Base-by-base conservation (phyloP, 2,329 filamentous ascomycete genomes). In the Pseudofabraea citricarpa region DNA sequence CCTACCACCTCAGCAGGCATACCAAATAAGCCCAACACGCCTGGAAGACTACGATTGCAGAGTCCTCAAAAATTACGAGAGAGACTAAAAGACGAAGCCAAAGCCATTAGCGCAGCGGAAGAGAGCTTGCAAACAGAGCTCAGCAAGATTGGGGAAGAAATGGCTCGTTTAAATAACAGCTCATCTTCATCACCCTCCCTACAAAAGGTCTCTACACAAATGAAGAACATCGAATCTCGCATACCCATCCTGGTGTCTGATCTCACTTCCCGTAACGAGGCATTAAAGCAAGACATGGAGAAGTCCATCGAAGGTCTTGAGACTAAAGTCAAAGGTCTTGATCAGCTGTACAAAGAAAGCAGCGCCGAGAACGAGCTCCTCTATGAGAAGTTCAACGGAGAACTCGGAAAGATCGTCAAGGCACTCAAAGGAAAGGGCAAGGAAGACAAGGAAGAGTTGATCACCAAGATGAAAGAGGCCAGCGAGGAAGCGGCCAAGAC, bases 341-440 rank as follows among this genome's bases (percentile, higher is more conserved):
- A 96, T 61, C 87, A 94, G 65, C 70, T 95, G 40, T 95, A 94
- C 68, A 86, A 88, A 52, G 89, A 95, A 59, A 79, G 83, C 13
- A 89, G 83, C 55, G 87, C 88, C 0, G 91, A 97, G 70, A 97
- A 96, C 56, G 90, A 96, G 66, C 78, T 91, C 22, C 72, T 97
- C 43, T 96, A 96, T 64, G 86, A 91, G 53, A 84, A 83, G 48
- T 95, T 96, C 71, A 95, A 96, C 57, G 79, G 81, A n/a, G 91
- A 96, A 66, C 69, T 97, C 37, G 85, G 80, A 55, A 89, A 86
- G 69, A 87, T 96, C 47, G 74, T 90, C 33, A 85, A 81, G 62
- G 87, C 84, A 31, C 74, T 93, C 37, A 81, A 80, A 62, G 78
- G 78, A 47, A 84, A 83, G 52, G 79, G 80, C 4, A 84, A 85